Percentiles rank a stretch among this genome's conserved stretches.
phyloP scores from a whole-genome alignment of 495 filamentous ascomycete species.

The Talaromyces stipitatus region DNA sequence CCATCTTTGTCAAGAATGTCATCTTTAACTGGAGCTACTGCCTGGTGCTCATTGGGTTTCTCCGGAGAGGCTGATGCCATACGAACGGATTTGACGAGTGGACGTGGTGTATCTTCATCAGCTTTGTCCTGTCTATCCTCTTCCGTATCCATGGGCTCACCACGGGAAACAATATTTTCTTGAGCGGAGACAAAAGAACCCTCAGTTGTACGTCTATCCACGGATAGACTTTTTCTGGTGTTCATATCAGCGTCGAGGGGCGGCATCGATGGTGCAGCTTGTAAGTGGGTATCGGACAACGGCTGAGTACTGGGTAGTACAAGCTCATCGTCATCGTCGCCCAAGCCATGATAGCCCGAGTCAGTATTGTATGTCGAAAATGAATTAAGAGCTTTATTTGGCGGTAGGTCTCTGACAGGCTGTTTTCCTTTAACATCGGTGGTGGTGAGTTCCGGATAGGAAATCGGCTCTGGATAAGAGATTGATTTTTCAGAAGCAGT shows the following conservation, averaged over 20 bases:
- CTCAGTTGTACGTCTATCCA: conserved; percentile 46
- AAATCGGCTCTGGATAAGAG: background rate
- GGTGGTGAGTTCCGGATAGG: background rate
- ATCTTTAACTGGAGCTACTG: conserved; percentile 4
- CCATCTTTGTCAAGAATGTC: conserved; percentile 28
- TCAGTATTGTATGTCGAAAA: conserved; percentile 46
- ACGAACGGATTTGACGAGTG: conserved; percentile 6
- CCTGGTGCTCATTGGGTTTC: conserved; percentile 11
- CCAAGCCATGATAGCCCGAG: conserved; percentile 77
- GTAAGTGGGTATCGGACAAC: conserved; percentile 5
- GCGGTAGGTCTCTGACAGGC: background rate
- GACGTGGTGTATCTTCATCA: conserved; percentile 10
- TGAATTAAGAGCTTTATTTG: conserved; percentile 22
- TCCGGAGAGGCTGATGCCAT: conserved; percentile 10
- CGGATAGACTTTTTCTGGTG: conserved; percentile 18
- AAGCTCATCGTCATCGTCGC: conserved; percentile 34
- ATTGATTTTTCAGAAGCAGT: background rate
- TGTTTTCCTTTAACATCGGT: conserved; percentile 2
- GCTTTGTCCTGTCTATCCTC: conserved; percentile 15
- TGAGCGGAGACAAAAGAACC: conserved; percentile 62
- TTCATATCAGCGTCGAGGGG: conserved; percentile 29
- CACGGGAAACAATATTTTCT: conserved; percentile 45
- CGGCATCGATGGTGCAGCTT: conserved; percentile 29
- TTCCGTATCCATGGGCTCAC: conserved; percentile 23
- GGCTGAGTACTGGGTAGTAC: conserved; percentile 8